Evolutionary conservation across 2,329 filamentous ascomycete species (phyloP), one percentile per base, ranked within the genome.

Genomic region (Phialophora verrucosa): DNA sequence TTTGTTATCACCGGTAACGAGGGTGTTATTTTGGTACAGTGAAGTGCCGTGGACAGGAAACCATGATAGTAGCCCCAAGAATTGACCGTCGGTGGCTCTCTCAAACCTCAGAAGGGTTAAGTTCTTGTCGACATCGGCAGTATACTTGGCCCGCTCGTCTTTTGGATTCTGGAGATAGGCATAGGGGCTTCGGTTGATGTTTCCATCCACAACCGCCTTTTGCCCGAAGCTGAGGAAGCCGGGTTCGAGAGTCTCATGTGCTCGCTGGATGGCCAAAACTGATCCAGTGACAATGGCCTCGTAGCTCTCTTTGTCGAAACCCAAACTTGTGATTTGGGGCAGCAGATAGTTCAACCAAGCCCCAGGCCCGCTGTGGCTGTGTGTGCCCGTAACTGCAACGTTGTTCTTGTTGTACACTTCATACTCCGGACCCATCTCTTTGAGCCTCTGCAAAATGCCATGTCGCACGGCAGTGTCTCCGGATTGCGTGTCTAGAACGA

Each of bases 321-420:
- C 94, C 65, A 90, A 85, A 74, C 89, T 93, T 0, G 94, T 95
- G 70, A 98, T 90, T 75, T 97, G 93, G 7, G 93, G 94, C 5
- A 97, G 83, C 10, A 98, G 84, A 75, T 97, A 98, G 79, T 98
- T 98, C 76, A 96, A 83, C 92, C 93, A 98, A 5, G 91, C 94
- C 1, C 91, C 94, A 0, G 94, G 93, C 0, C 93, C 94, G 27
- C 93, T 90, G 79, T 98, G 94, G 29, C 91, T 95, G 77, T 98
- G 94, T 0, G 94, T 98, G 62, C 93, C 94, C 0, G 92, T 96
- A 25, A 98, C 86, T 38, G 94, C 94, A 42, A 97, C 80, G 74
- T 97, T 98, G 72, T 91, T 85, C 73, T 91, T 86, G 55, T 84
- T 87, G 78, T 97, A 98, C 31, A 89, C 79, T 1, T 85, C 82